A percentile compares a stretch with the other conserved stretches of the same genome.
phyloP scores from a whole-genome alignment of 2,329 filamentous ascomycete species.

The Fusarium algeriense region DNA sequence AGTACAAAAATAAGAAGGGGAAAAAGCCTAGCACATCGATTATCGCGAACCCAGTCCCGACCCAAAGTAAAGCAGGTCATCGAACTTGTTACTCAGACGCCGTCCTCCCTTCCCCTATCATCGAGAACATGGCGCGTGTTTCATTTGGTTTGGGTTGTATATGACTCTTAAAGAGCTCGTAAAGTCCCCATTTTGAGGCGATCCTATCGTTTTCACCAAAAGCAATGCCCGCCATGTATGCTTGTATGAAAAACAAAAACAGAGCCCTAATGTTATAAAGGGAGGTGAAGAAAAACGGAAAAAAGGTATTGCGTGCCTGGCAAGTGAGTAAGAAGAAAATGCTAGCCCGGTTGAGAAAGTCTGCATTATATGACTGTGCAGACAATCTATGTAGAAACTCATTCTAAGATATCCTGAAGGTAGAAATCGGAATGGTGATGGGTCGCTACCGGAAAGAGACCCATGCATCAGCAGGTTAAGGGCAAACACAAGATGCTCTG shows the following conservation, averaged over 20 bases:
- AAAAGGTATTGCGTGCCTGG: conserved; percentile 5
- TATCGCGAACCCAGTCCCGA: conserved; percentile 26
- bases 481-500: conserved; percentile 34
- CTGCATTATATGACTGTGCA: conserved; percentile 12
- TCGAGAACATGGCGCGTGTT: conserved; percentile 14
- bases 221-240: conserved; percentile 22
- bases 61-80: conserved; percentile 18
- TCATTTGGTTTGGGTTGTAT: conserved; percentile 14
- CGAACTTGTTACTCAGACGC: conserved; percentile 29
- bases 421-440: conserved; percentile 1
- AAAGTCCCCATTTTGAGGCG: background rate
- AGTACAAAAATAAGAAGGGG: conserved; percentile 23
- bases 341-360: conserved; percentile 6
- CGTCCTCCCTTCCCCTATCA: conserved; percentile 9
- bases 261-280: conserved; percentile 27
- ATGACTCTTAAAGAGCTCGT: background rate
- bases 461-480: conserved; percentile 12
- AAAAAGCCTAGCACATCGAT: conserved; percentile 27
- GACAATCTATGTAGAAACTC: conserved; percentile 13
- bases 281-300: conserved; percentile 15
- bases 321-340: conserved; percentile 2
- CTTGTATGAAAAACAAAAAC: conserved; percentile 13
- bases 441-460: conserved; percentile 1
- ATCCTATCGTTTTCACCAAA: conserved; percentile 3
- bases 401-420: conserved; percentile 1